A percentile compares a stretch with the other conserved stretches of the same genome.
Evolutionary conservation across 306 rosid genomes (phyloP).

Genomic region (Malus asiatica): DNA sequence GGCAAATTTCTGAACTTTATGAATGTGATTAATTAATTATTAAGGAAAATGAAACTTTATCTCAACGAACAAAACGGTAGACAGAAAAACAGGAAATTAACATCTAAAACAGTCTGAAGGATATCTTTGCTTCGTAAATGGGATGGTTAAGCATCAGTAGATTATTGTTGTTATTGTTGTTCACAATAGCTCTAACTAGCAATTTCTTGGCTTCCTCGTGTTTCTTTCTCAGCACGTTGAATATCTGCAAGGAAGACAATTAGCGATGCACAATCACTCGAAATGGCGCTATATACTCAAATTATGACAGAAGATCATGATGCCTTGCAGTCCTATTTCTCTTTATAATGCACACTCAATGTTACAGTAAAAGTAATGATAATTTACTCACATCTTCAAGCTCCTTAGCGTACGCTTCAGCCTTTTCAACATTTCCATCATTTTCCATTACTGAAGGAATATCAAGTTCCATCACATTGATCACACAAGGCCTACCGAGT

Average conservation of each 20-base stretch:
- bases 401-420: slow-evolving; percentile 69
- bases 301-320: background rate
- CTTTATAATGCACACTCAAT: background rate
- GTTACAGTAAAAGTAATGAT: background rate
- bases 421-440: slow-evolving; percentile 69
- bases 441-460: slow-evolving; percentile 42
- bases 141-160: slow-evolving; percentile 94
- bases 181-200: slow-evolving; percentile 70
- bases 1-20: slow-evolving; percentile 68
- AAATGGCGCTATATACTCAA: background rate
- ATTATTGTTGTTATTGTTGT: slow-evolving; percentile 59
- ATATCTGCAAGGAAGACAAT: slow-evolving; percentile 43
- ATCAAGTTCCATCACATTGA: slow-evolving; percentile 44
- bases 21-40: slow-evolving; percentile 45
- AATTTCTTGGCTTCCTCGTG: slow-evolving; percentile 79
- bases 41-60: slow-evolving; percentile 32
- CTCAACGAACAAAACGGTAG: background rate
- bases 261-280: too few relatives aligned
- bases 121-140: slow-evolving; percentile 71
- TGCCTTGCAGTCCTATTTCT: background rate
- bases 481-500: slow-evolving; percentile 33
- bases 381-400: slow-evolving; percentile 76
- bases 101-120: slow-evolving; percentile 31
- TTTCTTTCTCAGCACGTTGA: slow-evolving; percentile 78
- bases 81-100: slow-evolving; percentile 4